Evolutionary conservation across 73 alveolate genomes (phyloP).

Genomic region (Paramecium caudatum): DNA sequence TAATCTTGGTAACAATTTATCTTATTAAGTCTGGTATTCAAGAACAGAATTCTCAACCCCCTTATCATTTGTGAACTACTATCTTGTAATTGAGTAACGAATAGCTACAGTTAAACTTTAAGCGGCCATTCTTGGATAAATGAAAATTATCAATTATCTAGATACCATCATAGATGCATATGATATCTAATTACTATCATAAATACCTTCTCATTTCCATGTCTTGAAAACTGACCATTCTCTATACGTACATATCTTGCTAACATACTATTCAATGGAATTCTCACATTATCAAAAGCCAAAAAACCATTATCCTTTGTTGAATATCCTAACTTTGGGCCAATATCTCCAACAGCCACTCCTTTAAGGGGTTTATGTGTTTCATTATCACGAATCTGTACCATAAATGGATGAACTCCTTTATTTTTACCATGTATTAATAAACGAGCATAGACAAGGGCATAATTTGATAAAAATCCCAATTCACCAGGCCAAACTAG

Average conservation of each 20-base stretch:
- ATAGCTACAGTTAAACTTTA: slow-evolving; percentile 81
- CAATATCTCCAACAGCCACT: slow-evolving; percentile 93
- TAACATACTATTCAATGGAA: slow-evolving; percentile 86
- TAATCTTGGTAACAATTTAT: slow-evolving; percentile 80
- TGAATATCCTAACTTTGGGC: slow-evolving; percentile 90
- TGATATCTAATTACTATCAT: slow-evolving; percentile 28
- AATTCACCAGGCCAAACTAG: slow-evolving; percentile 91
- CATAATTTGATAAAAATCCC: slow-evolving; percentile 84
- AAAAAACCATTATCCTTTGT: slow-evolving; percentile 91
- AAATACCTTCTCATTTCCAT: slow-evolving; percentile 72
- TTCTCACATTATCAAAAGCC: slow-evolving; percentile 80
- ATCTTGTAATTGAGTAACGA: slow-evolving; percentile 88
- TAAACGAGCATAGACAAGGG: slow-evolving; percentile 89
- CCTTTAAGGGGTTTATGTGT: slow-evolving; percentile 88
- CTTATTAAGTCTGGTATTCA: slow-evolving; percentile 87
- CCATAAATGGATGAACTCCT: slow-evolving; percentile 93
- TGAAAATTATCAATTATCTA: slow-evolving; percentile 42
- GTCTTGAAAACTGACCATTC: slow-evolving; percentile 81
- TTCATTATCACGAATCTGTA: slow-evolving; percentile 85
- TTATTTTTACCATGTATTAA: slow-evolving; percentile 83
- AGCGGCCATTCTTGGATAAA: slow-evolving; percentile 68
- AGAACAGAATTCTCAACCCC: slow-evolving; percentile 83
- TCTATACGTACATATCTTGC: slow-evolving; percentile 83
- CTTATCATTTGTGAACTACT: slow-evolving; percentile 81
- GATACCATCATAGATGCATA: slow-evolving; percentile 71